Base-by-base conservation (phyloP, 352 stramenopile species). In the Globisporangium acanthophoron region DNA sequence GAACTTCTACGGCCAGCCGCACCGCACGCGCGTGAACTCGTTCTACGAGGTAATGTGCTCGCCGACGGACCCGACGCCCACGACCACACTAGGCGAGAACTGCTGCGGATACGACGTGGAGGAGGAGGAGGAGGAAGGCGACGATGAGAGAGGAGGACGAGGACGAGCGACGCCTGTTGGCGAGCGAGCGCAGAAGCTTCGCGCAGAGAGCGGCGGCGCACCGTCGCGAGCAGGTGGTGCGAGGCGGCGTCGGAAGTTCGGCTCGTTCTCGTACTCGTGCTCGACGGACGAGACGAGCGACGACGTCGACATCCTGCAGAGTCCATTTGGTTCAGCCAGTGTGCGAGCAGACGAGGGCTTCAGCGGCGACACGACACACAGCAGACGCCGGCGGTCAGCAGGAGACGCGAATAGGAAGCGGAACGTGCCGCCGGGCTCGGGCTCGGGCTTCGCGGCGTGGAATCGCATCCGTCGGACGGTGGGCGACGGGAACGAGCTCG, bases 31-130 rank as follows among this genome's bases (percentile, higher is more conserved):
- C 48, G 70, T 72, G 20, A 90, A 78, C 61, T 92, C 80, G n/a
- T 92, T 90, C 57, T 79, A 84, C 52, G 85, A 94, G 48, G 79
- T 91, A 12, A 90, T 94, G 77, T 80, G 75, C 51, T 94, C 85
- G 4, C 85, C 85, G n/a, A 77, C 69, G 31, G 79, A 78, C 51
- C 73, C 67, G 2, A 66, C 65, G 43, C 65, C 65, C 6, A 90
- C 80, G 13, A 87, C 79, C 20, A 92, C 78, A 27, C 48, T 91
- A 35, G 77, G 69, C 11, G 72, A 83, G 62, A 83, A 60, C 40
- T 85, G 73, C 66, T 80, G 71, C 61, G 69, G 65, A 51, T 88
- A 91, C 63, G 61, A 63, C 27, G 56, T 61, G 37, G 46, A 49
- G 27, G 70, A 68, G 2, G 49, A 68, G 2, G 49, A 71, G 33